Evolutionary conservation across 176 grass and related monocot species (phyloP).

Genomic region (Pontederia crassipes): DNA sequence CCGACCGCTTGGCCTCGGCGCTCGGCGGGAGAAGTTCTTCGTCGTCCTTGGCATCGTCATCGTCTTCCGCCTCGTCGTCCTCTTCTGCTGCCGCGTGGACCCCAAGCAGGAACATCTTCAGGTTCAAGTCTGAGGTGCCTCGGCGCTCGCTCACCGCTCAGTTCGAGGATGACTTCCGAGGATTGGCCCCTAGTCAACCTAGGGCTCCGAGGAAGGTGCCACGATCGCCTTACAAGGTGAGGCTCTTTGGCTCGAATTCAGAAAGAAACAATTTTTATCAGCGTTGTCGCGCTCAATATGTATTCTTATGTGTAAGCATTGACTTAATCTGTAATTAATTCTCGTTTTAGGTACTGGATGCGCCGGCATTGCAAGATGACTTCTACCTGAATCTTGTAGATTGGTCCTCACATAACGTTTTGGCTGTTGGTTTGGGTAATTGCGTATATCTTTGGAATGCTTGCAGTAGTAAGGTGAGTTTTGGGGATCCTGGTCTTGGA

Average conservation of each 20-base stretch:
- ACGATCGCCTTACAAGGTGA: constrained; percentile 77
- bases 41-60: constrained; percentile 49
- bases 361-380: constrained; percentile 93
- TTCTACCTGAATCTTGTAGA: constrained; percentile 99
- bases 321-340: constrained; percentile 5
- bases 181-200: constrained; percentile 28
- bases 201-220: constrained; percentile 64
- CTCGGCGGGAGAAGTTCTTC: constrained; percentile 37
- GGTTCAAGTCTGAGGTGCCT: constrained; percentile 83
- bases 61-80: constrained; percentile 48
- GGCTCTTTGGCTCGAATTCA: neutral
- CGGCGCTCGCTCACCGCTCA: constrained; percentile 42
- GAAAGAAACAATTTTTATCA: too few species aligned
- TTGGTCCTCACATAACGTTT: constrained; percentile 94
- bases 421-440: constrained; percentile 85
- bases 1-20: neutral
- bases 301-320: neutral
- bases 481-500: neutral
- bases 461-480: constrained; percentile 89
- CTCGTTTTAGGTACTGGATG: constrained; percentile 72
- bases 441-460: constrained; percentile 98
- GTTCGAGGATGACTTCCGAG: constrained; percentile 60
- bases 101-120: constrained; percentile 62
- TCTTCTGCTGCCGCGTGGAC: constrained; percentile 37
- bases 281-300: constrained; percentile 6